Evolutionary conservation across 805 yeast genomes (phyloP).

Genomic region (Metschnikowia lunata): DNA sequence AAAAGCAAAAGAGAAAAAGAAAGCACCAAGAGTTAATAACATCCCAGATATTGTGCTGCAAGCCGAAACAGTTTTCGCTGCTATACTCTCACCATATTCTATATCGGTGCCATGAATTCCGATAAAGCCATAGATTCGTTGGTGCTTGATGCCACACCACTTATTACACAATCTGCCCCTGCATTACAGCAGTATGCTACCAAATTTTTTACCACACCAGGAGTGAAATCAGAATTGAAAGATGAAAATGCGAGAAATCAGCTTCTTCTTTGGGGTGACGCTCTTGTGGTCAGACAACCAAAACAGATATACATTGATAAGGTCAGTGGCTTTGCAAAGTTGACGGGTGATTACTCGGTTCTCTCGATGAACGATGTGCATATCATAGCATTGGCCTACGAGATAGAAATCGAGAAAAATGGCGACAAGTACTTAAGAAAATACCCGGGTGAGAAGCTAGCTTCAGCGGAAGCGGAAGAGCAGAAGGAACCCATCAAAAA

Average conservation of each 20-base stretch:
- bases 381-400: conserved; percentile 86
- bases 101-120: background rate
- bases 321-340: conserved; percentile 71
- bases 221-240: conserved; percentile 79
- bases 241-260: conserved; percentile 83
- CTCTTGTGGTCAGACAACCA: conserved; percentile 73
- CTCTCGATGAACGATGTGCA: conserved; percentile 89
- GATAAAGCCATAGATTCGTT: conserved; percentile 12
- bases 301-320: conserved; percentile 54
- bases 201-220: conserved; percentile 83
- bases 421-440: conserved; percentile 71
- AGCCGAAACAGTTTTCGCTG: background rate
- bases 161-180: conserved; percentile 79
- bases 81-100: too few species aligned
- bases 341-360: conserved; percentile 90
- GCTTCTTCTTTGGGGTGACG: conserved; percentile 74
- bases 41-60: background rate
- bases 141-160: conserved; percentile 85
- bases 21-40: too few species aligned
- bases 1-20: too few species aligned
- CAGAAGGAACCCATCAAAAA: background rate
- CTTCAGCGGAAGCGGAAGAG: conserved; percentile 17
- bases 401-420: conserved; percentile 69
- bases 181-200: conserved; percentile 66
- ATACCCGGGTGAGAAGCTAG: conserved; percentile 60